Percentiles rank a stretch among this genome's conserved stretches.
These are phyloP conservation scores for Hippophae rhamnoides DNA, from an alignment of 306 rosid species.

Conservation along the genomic window DNA sequence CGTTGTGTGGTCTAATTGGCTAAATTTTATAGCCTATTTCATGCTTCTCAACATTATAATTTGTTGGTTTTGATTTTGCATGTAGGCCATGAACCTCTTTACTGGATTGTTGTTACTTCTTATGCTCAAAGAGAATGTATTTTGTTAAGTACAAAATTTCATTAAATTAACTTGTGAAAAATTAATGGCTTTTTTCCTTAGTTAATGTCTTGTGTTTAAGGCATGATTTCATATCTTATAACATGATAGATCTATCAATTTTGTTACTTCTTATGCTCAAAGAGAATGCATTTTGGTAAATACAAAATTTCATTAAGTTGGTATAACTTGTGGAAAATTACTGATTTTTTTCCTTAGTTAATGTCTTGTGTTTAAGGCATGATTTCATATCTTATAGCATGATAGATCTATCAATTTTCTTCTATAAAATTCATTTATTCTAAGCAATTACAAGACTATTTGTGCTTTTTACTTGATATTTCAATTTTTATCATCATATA, in stretches of 20 bases:
- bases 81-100: constrained; percentile 64
- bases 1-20: too few relatives aligned
- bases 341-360: too few relatives aligned
- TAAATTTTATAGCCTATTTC: too few relatives aligned
- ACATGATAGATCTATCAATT: background rate
- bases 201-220: background rate
- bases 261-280: background rate
- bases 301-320: constrained; percentile 10
- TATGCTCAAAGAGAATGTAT: constrained; percentile 35
- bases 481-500: background rate
- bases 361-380: background rate
- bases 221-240: too few relatives aligned
- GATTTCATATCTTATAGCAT: too few relatives aligned
- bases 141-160: constrained; percentile 57
- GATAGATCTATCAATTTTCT: background rate
- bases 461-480: constrained; percentile 8
- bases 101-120: too few relatives aligned
- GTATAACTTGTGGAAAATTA: background rate
- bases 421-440: constrained; percentile 4
- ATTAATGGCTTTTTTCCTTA: too few relatives aligned
- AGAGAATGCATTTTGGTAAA: constrained; percentile 88
- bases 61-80: constrained; percentile 6
- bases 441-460: constrained; percentile 15
- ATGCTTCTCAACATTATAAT: background rate
- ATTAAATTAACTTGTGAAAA: background rate